These are phyloP conservation scores for Hypoxylon sp. DNA, from an alignment of 2,329 filamentous ascomycete species.

Conservation along the genomic window DNA sequence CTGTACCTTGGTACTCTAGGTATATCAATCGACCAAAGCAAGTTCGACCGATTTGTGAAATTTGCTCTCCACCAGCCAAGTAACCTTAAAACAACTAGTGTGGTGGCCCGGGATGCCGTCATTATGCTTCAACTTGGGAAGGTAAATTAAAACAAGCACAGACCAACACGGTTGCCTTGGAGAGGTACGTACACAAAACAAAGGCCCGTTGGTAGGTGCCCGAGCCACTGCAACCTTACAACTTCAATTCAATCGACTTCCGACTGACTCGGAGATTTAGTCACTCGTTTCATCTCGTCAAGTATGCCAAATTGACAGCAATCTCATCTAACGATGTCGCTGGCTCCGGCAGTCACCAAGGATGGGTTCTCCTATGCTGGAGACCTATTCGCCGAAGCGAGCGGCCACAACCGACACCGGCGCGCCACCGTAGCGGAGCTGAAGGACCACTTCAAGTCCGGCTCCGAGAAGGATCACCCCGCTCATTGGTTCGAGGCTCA, in stretches of 20 bases:
- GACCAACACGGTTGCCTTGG: not conserved
- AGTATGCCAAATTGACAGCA: not conserved
- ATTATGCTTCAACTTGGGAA: slow-evolving; percentile 1
- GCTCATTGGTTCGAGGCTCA: slow-evolving; percentile 74
- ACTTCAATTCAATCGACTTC: not conserved
- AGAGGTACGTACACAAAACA: not conserved
- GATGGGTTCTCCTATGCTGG: slow-evolving; percentile 61
- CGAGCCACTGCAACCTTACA: not conserved
- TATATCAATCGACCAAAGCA: not conserved
- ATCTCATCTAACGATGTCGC: slow-evolving; percentile 43
- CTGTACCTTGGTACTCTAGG: not conserved
- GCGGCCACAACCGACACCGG: slow-evolving; percentile 60
- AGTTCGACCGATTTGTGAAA: not conserved
- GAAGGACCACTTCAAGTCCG: slow-evolving; percentile 59
- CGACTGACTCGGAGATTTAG: not conserved
- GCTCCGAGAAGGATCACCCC: slow-evolving; percentile 62
- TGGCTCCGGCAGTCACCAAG: slow-evolving; percentile 49
- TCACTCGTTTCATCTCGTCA: not conserved
- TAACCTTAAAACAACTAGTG: not conserved
- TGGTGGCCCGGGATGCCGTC: not conserved
- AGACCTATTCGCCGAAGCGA: slow-evolving; percentile 60
- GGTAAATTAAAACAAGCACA: slow-evolving; percentile 8
- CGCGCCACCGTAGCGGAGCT: slow-evolving; percentile 61
- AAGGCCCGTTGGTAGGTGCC: not conserved
- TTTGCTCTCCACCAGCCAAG: not conserved